Conservation (phyloP, 345 rosid genomes). For the Salix arbutifolia region DNA sequence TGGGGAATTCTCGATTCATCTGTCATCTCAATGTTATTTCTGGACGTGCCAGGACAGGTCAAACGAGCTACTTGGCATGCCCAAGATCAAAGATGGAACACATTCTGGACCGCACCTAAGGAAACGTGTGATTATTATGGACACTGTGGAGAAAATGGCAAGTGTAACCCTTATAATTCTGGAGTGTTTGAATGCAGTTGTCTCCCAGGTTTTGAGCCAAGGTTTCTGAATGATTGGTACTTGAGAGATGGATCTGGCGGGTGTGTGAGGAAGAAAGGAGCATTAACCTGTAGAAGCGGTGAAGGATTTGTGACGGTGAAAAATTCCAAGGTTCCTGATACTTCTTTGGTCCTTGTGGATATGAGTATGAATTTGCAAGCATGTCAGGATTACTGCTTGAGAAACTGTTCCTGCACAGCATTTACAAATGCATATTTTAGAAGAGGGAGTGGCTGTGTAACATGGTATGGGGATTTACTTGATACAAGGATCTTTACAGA, state of each 20-base stretch:
- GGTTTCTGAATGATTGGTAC: not conserved
- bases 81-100: not conserved
- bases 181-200: constrained; percentile 4
- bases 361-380: not conserved
- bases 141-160: not conserved
- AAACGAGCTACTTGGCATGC: not conserved
- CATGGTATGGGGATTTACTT: constrained; percentile 10
- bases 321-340: not conserved
- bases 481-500: not conserved
- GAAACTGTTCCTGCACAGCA: constrained; percentile 6
- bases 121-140: constrained; percentile 6
- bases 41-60: not conserved
- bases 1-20: not conserved
- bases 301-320: constrained; percentile 5
- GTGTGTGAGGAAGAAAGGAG: constrained; percentile 1
- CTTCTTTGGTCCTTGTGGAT: not conserved
- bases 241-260: not conserved
- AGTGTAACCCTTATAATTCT: not conserved
- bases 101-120: not conserved
- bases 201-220: constrained; percentile 10
- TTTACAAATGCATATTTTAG: not conserved
- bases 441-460: constrained; percentile 1
- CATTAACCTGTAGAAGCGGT: not conserved
- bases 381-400: constrained; percentile 1
- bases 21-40: not conserved